phyloP scores from a whole-genome alignment of 345 rosid species.

The Moricandia moricandioides region DNA sequence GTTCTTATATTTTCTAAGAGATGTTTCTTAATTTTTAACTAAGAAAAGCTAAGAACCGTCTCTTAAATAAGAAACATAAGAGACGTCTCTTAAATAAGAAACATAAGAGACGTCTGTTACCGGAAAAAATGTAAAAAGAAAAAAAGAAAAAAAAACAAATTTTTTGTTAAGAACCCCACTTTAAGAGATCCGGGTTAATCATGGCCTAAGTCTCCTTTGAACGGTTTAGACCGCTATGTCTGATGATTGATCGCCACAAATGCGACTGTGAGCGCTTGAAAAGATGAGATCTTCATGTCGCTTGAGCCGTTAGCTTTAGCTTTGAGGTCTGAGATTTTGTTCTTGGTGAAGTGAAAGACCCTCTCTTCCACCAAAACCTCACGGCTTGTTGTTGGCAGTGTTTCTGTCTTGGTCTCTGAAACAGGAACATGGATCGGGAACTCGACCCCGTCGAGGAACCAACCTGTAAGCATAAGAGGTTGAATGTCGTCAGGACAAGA shows the following conservation, averaged over 20 bases:
- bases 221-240: neutral
- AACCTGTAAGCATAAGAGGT: constrained; percentile 14
- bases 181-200: too few species aligned
- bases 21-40: too few species aligned
- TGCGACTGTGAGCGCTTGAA: neutral
- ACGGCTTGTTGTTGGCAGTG: neutral
- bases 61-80: too few species aligned
- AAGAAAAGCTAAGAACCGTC: too few species aligned
- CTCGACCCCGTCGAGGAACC: constrained; percentile 12
- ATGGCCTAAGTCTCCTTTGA: neutral
- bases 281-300: neutral
- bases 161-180: too few species aligned
- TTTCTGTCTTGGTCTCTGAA: neutral
- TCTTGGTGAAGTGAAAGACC: neutral
- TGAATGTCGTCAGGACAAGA: too few species aligned
- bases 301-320: neutral
- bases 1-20: too few species aligned
- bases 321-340: neutral
- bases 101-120: too few species aligned
- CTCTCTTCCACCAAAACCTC: neutral
- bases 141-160: too few species aligned
- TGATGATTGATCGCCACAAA: neutral
- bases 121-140: too few species aligned
- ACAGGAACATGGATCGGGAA: constrained; percentile 33
- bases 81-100: too few species aligned